Evolutionary conservation across 2,329 filamentous ascomycete species (phyloP), one percentile per base, ranked within the genome.

Genomic region (Trichoderma arundinaceum): DNA sequence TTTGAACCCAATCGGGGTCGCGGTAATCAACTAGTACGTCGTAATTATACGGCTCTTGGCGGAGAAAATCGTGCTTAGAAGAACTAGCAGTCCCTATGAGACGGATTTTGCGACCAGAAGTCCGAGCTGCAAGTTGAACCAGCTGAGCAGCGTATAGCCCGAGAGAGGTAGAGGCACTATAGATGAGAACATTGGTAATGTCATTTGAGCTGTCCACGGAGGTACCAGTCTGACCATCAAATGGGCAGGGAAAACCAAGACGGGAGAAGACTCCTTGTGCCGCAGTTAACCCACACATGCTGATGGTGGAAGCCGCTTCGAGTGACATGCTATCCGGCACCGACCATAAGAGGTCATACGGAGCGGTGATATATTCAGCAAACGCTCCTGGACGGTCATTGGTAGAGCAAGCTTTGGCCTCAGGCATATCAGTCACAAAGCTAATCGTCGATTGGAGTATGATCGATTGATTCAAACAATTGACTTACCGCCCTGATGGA

Each of bases 301-400:
- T 81, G 1, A 82, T 71, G 0, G 75, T 70, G 0, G 78, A 76
- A 1, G 79, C 80, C n/a, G 75, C 71, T 51, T 81, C 77, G 2
- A 76, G 66, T 0, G 71, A 66, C n/a, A 81, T 38, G 1, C 22
- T 15, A 0, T 72, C 71, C 0, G 79, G 78, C 0, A 82, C 64
- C 1, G 65, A 68, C 77, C 79, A 81, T 1, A 78, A 70, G 0
- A 82, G 72, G 44, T 81, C 79, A 44, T 71, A 74, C 0, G 74
- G 71, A 0, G 73, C 64, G 0, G 65, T 69, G 9, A 81, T 65
- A 54, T 77, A 81, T 61, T 83, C 79, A 1, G 81, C 76, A 68
- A 83, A 83, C 0, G 80, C 80, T 7, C 81, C 81, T 0, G 80
- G 78, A 0, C 78, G 75, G 4, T 78, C 74, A 58, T 82, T 82